Evolutionary conservation across 208 protist species (phyloP).

Genomic region (Porcisia deanei): DNA sequence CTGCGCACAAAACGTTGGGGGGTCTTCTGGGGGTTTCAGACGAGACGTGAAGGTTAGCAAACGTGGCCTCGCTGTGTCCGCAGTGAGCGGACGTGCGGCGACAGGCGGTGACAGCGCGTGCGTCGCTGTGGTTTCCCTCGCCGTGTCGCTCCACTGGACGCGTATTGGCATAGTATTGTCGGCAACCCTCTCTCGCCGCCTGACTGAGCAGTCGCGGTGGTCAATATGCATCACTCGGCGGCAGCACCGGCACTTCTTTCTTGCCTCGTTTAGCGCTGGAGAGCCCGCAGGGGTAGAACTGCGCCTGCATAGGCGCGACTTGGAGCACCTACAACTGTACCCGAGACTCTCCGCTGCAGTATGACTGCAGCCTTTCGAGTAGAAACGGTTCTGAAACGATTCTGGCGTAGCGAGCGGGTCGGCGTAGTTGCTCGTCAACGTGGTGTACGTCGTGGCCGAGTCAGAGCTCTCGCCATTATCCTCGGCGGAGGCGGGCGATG

Average conservation of each 20-base stretch:
- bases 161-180: neutral
- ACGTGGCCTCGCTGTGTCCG: neutral
- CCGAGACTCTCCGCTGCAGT: neutral
- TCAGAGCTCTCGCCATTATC: slow-evolving; percentile 50
- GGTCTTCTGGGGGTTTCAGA: slow-evolving; percentile 40
- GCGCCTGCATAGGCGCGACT: neutral
- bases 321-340: neutral
- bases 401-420: slow-evolving; percentile 11
- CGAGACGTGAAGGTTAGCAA: slow-evolving; percentile 17
- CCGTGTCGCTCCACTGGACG: neutral
- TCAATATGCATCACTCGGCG: neutral
- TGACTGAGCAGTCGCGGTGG: neutral
- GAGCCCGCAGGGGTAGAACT: neutral
- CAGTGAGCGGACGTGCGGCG: neutral
- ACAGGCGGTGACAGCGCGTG: neutral
- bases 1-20: slow-evolving; percentile 13
- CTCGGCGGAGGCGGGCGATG: slow-evolving; percentile 10
- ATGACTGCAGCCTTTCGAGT: neutral
- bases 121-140: neutral
- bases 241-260: slow-evolving; percentile 25
- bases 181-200: neutral
- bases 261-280: neutral
- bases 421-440: slow-evolving; percentile 33
- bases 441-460: slow-evolving; percentile 74
- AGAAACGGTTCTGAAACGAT: neutral